Evolutionary conservation across 345 rosid species (phyloP), one percentile per base, ranked within the genome.

Genomic region (Aethionema arabicum): DNA sequence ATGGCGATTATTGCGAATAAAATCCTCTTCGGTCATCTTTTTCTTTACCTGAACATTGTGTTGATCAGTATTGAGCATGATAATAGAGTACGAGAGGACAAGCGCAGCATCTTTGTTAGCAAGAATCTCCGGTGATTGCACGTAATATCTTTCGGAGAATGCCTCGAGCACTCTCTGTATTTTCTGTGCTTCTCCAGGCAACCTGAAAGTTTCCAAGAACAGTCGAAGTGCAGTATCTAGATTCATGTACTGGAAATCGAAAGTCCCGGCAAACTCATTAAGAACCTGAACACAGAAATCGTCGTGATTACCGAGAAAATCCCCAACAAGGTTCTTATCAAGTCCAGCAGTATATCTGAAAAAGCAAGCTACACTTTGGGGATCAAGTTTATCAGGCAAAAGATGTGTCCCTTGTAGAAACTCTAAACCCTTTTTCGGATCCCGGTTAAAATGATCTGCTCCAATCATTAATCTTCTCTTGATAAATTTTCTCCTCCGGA

Each of bases 371-470:
- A 93, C 99, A 74, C 99, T 93, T 78, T 93, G 96, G 10, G 99
- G 99, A 65, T 93, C 96, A 72, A 93, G 99, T 79, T 90, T 84
- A 72, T 87, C 99, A 16, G 99, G 99, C 69, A 93, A 76, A 73
- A 93, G 95, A 82, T 93, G 96, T 29, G 95, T 87, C 74, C 95
- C 99, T 79, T 93, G 99, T 37, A 93, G 99, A 77, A 85, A 90
- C 74, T 93, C 97, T 66, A 93, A 70, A 67, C 99, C 99, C 72
- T 93, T 93, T 86, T 93, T 90, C 3, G 99, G 97, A 61, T 93
- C 97, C 71, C 99, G 92, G 74, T 93, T 93, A 63, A 93, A 93
- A 75, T 93, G 99, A 83, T 93, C 97, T 65, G 97, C 99, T 64
- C 99, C 99, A 70, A 93, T 87, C 97, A 90, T 93, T 69, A 93